These are phyloP conservation scores for Pulicaria dysenterica DNA, from an alignment of 129 eudicot genomes.

Conservation along the genomic window DNA sequence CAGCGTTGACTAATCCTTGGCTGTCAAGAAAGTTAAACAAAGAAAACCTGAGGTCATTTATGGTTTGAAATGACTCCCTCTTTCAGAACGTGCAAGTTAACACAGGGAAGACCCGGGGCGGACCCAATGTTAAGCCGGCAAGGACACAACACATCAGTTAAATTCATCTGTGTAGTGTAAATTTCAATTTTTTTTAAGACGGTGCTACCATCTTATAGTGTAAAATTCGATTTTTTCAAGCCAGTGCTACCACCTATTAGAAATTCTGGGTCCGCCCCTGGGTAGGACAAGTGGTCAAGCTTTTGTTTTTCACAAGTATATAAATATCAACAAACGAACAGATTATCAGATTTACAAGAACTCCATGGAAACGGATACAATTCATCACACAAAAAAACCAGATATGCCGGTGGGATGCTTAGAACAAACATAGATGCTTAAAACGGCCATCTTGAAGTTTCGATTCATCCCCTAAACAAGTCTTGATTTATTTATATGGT, in stretches of 20 bases:
- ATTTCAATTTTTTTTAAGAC: no score
- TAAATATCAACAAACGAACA: constrained; percentile 8
- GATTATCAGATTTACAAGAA: constrained; percentile 16
- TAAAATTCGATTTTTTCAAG: no score
- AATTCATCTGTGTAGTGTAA: no score
- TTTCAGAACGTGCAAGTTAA: constrained; percentile 8
- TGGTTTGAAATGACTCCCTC: background rate
- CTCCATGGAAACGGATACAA: background rate
- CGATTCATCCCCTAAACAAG: background rate
- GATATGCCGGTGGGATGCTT: background rate
- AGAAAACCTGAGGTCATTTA: no score
- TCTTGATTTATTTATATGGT: constrained; percentile 22
- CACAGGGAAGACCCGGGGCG: no score
- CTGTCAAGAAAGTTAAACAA: no score
- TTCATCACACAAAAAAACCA: constrained; percentile 3
- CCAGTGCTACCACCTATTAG: no score
- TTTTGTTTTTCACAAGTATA: background rate
- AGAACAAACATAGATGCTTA: constrained; percentile 16
- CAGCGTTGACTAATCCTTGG: no score
- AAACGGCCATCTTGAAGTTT: constrained; percentile 23
- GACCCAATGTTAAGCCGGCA: no score
- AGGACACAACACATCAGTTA: no score
- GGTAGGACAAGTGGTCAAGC: constrained; percentile 15
- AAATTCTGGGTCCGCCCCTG: no score
- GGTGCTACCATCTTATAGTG: no score